A percentile compares a stretch with the other conserved stretches of the same genome.
Evolutionary conservation across 768 basidiomycete genomes (phyloP).

Genomic region (Lentinula sp.): DNA sequence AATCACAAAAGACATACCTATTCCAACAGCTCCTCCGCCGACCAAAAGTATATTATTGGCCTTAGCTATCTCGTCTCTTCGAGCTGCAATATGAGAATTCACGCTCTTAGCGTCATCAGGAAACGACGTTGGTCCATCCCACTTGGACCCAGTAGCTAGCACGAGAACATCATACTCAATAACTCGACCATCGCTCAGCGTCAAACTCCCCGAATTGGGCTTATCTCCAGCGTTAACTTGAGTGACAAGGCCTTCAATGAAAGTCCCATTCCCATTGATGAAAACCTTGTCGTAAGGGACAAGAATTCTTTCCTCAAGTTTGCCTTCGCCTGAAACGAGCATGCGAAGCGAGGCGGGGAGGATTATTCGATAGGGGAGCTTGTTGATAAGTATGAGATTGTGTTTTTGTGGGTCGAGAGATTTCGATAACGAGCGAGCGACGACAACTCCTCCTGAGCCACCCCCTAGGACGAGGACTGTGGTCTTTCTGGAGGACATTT

Average conservation of each 20-base stretch:
- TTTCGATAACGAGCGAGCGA: constrained; percentile 43
- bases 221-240: constrained; percentile 21
- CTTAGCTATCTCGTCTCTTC: constrained; percentile 26
- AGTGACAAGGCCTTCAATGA: constrained; percentile 33
- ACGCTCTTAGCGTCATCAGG: constrained; percentile 31
- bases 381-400: constrained; percentile 48
- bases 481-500: not conserved
- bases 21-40: constrained; percentile 53
- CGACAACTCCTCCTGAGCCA: constrained; percentile 40
- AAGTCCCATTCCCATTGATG: constrained; percentile 36
- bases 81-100: constrained; percentile 18
- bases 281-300: constrained; percentile 39
- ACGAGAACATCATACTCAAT: constrained; percentile 52
- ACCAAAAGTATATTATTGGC: constrained; percentile 43
- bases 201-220: constrained; percentile 36
- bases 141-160: constrained; percentile 51
- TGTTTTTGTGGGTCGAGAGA: constrained; percentile 39
- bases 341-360: constrained; percentile 48
- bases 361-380: constrained; percentile 43
- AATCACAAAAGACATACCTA: constrained; percentile 25
- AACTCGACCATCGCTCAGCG: constrained; percentile 42
- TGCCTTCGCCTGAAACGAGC: constrained; percentile 35
- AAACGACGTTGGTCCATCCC: constrained; percentile 44
- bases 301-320: constrained; percentile 25
- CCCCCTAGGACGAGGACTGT: constrained; percentile 49